Conservation (phyloP, 129 eudicot species). For the Chrysanthemum lavandulifolium region DNA sequence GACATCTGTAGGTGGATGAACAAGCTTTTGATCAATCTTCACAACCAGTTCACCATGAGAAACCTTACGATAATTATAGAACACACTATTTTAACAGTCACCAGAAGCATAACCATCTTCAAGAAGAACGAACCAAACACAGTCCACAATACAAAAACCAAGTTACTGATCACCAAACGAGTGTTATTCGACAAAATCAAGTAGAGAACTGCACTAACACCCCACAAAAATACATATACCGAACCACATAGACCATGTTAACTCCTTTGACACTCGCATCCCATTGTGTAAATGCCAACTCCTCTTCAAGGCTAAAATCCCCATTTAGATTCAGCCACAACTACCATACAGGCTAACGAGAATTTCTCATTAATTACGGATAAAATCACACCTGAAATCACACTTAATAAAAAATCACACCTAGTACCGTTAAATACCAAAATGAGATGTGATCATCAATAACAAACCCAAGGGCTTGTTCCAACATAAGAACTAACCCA, state of each 20-base stretch:
- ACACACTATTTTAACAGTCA: constrained; percentile 46
- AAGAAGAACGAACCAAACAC: constrained; percentile 36
- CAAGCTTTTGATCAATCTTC: constrained; percentile 40
- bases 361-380: constrained; percentile 33
- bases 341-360: constrained; percentile 40
- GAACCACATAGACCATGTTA: constrained; percentile 26
- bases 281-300: constrained; percentile 36
- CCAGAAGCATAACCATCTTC: constrained; percentile 47
- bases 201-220: constrained; percentile 21
- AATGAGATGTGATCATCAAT: neutral
- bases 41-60: constrained; percentile 50
- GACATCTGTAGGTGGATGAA: constrained; percentile 60
- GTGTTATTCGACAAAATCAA: neutral
- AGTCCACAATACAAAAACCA: constrained; percentile 27
- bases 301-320: constrained; percentile 45
- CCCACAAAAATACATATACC: constrained; percentile 32
- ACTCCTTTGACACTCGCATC: no score
- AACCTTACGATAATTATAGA: constrained; percentile 76
- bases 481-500: neutral
- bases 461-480: constrained; percentile 25
- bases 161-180: constrained; percentile 19
- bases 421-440: neutral
- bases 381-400: neutral
- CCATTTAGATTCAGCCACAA: constrained; percentile 54
- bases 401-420: constrained; percentile 3